phyloP scores from a whole-genome alignment of 208 protist genomes.

The Borovskyia barvae region DNA sequence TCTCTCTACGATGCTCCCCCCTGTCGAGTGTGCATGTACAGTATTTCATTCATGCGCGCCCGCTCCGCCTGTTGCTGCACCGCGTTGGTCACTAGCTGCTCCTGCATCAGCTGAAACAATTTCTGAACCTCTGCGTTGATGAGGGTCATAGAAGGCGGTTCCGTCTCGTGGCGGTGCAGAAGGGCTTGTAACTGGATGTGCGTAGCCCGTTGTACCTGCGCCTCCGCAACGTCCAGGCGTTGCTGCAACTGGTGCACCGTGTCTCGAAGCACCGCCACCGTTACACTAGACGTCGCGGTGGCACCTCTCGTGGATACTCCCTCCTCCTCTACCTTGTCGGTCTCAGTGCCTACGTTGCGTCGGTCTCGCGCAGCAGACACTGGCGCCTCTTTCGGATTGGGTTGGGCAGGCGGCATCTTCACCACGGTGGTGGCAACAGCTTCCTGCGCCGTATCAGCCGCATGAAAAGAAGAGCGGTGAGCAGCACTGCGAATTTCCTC shows the following conservation, averaged over 20 bases:
- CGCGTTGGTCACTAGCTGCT: conserved; percentile 43
- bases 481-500: not conserved
- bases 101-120: conserved; percentile 46
- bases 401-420: too few relatives aligned
- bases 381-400: too few relatives aligned
- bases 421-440: too few relatives aligned
- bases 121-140: conserved; percentile 50
- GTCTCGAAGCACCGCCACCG: too few relatives aligned
- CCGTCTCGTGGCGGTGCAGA: not conserved
- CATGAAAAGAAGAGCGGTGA: too few relatives aligned
- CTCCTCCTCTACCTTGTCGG: too few relatives aligned
- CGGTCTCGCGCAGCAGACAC: not conserved
- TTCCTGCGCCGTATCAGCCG: too few relatives aligned
- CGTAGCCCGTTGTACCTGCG: not conserved
- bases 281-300: too few relatives aligned
- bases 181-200: conserved; percentile 23
- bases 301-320: too few relatives aligned
- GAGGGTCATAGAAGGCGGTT: conserved; percentile 2
- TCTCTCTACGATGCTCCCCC: too few relatives aligned
- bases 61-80: conserved; percentile 53
- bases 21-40: too few relatives aligned
- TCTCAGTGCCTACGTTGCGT: too few relatives aligned
- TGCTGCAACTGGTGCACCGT: conserved; percentile 20
- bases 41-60: conserved; percentile 43
- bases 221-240: conserved; percentile 10